These are phyloP conservation scores for Corrigiola litoralis DNA, from an alignment of 179 eudicot species.

Conservation along the genomic window DNA sequence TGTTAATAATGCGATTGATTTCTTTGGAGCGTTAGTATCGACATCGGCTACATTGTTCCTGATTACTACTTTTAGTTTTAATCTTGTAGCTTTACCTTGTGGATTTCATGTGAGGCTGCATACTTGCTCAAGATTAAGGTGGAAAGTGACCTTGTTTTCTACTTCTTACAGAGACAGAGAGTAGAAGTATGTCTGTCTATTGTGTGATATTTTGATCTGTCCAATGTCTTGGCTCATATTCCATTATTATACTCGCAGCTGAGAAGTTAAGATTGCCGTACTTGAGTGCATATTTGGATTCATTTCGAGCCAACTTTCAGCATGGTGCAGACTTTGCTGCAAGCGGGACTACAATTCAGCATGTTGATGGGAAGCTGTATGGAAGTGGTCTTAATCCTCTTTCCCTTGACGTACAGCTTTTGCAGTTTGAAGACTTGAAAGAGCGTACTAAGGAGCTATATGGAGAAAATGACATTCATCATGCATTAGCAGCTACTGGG, in stretches of 20 bases:
- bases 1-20: not conserved
- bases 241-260: slow-evolving; percentile 32
- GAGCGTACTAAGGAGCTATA: slow-evolving; percentile 21
- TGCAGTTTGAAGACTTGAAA: slow-evolving; percentile 44
- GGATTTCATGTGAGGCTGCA: too few relatives aligned
- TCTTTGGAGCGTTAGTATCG: not conserved
- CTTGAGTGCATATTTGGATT: slow-evolving; percentile 54
- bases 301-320: slow-evolving; percentile 47
- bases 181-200: not conserved
- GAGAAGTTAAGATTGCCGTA: slow-evolving; percentile 46
- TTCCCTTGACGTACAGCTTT: slow-evolving; percentile 48
- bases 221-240: not conserved
- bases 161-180: not conserved
- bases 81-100: too few relatives aligned
- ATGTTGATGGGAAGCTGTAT: slow-evolving; percentile 27
- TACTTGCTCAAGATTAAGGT: too few relatives aligned
- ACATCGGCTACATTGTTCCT: too few relatives aligned
- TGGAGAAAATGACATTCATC: not conserved
- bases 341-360: slow-evolving; percentile 49
- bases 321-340: slow-evolving; percentile 71
- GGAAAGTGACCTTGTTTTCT: not conserved
- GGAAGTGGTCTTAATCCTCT: slow-evolving; percentile 42
- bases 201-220: not conserved
- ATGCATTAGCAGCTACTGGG: too few relatives aligned
- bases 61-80: too few relatives aligned